These are phyloP conservation scores for Gorgonomyces haynaldii DNA, from an alignment of 192 early-diverging fungal species.

Conservation along the genomic window DNA sequence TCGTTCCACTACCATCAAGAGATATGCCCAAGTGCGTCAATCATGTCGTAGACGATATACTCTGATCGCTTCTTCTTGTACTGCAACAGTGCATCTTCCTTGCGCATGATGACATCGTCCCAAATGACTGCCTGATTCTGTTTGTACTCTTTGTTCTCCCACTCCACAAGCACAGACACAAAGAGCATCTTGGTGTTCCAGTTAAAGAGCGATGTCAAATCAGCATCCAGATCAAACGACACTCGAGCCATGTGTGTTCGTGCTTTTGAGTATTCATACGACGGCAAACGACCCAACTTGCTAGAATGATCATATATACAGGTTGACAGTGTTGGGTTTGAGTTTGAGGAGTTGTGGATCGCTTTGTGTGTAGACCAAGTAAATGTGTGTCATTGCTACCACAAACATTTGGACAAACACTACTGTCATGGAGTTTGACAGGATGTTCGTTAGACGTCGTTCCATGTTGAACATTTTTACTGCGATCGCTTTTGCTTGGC, in stretches of 20 bases:
- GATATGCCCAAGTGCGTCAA: constrained; percentile 52
- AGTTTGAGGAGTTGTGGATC: too few species aligned
- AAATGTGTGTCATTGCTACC: too few species aligned
- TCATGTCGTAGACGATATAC: constrained; percentile 62
- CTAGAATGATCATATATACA: too few species aligned
- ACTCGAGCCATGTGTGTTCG: constrained; percentile 9
- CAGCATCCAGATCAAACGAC: constrained; percentile 33
- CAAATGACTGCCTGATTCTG: constrained; percentile 70
- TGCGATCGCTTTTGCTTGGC: constrained; percentile 45
- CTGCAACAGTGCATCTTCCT: constrained; percentile 50
- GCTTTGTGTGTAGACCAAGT: too few species aligned
- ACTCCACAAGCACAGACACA: constrained; percentile 67
- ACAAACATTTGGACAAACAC: too few species aligned
- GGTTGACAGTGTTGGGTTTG: too few species aligned
- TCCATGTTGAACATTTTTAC: too few species aligned
- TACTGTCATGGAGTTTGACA: too few species aligned
- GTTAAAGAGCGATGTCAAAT: constrained; percentile 66
- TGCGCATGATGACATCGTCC: constrained; percentile 66
- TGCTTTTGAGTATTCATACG: too few species aligned
- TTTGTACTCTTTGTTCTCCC: constrained; percentile 49
- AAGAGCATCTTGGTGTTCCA: constrained; percentile 91
- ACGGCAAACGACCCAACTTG: too few species aligned
- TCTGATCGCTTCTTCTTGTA: constrained; percentile 46
- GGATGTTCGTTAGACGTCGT: too few species aligned
- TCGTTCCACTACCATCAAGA: constrained; percentile 30